These are phyloP conservation scores for Gentiana macrophylla DNA, from an alignment of 257 asterid species.

Conservation along the genomic window DNA sequence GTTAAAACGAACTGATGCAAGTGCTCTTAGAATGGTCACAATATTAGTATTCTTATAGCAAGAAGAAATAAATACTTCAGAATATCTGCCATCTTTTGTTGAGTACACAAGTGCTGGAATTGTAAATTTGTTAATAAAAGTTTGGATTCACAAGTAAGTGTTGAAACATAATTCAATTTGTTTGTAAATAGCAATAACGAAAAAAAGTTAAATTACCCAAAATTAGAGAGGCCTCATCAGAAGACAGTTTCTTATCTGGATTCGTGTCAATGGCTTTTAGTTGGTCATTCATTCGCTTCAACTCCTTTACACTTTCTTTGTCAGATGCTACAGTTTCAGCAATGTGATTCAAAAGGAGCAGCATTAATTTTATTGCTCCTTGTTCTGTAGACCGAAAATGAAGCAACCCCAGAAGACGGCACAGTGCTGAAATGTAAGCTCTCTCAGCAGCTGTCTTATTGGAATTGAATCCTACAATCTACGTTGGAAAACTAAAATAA, in stretches of 20 bases:
- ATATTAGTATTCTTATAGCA: no score
- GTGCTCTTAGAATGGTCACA: no score
- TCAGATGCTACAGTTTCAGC: constrained; percentile 41
- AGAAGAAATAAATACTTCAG: no score
- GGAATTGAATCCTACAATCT: constrained; percentile 55
- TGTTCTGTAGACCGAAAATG: constrained; percentile 65
- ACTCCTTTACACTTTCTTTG: constrained; percentile 58
- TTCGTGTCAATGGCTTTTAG: constrained; percentile 46
- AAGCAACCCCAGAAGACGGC: constrained; percentile 55
- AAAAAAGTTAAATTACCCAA: constrained; percentile 35
- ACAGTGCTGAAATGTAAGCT: constrained; percentile 61
- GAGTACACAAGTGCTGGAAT: no score
- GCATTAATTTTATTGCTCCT: constrained; percentile 55
- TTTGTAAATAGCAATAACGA: neutral
- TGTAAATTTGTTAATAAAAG: no score
- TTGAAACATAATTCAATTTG: no score
- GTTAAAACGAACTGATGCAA: no score
- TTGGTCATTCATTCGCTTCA: constrained; percentile 60
- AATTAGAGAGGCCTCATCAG: constrained; percentile 43
- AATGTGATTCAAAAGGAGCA: constrained; percentile 42
- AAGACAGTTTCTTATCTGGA: constrained; percentile 45
- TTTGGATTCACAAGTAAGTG: no score
- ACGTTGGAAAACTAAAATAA: constrained; percentile 7
- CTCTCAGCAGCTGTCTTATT: constrained; percentile 85
- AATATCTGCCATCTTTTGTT: no score